Conservation (phyloP, 129 eudicot genomes). For the Flaveria sonorensis region DNA sequence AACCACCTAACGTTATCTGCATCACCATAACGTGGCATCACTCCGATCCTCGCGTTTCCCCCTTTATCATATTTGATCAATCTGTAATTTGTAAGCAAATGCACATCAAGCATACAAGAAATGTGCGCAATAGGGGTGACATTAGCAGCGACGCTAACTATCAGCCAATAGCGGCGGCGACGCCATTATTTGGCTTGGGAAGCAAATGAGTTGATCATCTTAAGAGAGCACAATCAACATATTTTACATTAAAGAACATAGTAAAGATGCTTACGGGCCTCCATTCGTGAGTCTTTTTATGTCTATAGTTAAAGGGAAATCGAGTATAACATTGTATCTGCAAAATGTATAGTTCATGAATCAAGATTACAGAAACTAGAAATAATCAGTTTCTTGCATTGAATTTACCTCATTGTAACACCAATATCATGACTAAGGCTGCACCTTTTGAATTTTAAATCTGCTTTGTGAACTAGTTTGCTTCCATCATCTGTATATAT, state of each 20-base stretch:
- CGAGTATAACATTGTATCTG: constrained; percentile 72
- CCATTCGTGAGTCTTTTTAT: constrained; percentile 56
- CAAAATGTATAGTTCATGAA: constrained; percentile 5
- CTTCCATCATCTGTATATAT: constrained; percentile 48
- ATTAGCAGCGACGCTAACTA: no score
- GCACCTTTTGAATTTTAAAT: constrained; percentile 52
- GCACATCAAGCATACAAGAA: constrained; percentile 21
- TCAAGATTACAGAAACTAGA: background rate
- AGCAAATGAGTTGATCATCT: no score
- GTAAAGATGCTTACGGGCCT: constrained; percentile 62
- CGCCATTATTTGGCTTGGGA: no score
- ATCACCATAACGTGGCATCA: constrained; percentile 81
- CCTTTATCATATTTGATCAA: constrained; percentile 47
- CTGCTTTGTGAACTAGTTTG: constrained; percentile 62
- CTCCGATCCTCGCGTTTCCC: constrained; percentile 66
- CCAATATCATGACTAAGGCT: constrained; percentile 77
- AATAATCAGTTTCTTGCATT: background rate
- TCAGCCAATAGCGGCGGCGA: no score
- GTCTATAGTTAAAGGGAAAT: constrained; percentile 68
- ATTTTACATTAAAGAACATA: background rate
- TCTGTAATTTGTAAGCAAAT: constrained; percentile 32
- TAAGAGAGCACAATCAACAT: background rate
- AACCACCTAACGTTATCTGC: constrained; percentile 60
- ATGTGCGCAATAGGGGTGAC: no score
- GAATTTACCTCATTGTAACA: constrained; percentile 57